Base-by-base conservation (phyloP, 768 basidiomycete genomes). In the Agrocybe praecox region DNA sequence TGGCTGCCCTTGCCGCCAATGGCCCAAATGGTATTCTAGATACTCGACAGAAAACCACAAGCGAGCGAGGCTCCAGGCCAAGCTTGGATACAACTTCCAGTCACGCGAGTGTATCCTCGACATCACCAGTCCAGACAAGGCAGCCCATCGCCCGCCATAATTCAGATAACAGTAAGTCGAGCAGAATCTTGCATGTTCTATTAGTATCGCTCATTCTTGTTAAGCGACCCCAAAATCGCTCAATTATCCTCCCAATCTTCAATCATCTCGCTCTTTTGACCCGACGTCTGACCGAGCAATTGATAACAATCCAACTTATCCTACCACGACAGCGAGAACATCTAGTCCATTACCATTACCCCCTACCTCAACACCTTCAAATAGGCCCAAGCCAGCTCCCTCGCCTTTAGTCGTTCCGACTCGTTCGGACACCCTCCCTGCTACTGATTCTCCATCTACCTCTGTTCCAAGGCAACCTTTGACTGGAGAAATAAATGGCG, bases 201-300 rank as follows among this genome's bases (percentile, higher is more conserved):
- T 61, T 33, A 17, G 57, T 57, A 49, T 29, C 26, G 26, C 62
- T 56, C 62, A 61, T 34, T 26, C 21, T 40, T 22, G 42, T 59
- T 18, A 58, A 76, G 73, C 67, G 15, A 70, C 68, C 14, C 65
- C 72, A 24, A 72, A 68, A 49, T 62, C 43, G 19, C 61, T 65
- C 34, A 59, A 67, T 36, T 70, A 69, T 32, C 59, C 69, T 32
- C 66, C 65, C 14, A 55, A 65, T 9, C 68, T 78, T 24, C 76
- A 76, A 36, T 59, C 70, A 15, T 76, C 78, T 19, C 77, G 76
- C 49, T 79, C 79, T 12, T 68, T 74, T 46, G 77, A 80, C 55
- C 76, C 79, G 22, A 62, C 74, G 45, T 66, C 65, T 46, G 62
- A 63, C 45, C 68, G 65, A 44, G 56, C 58, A 43, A 43, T 21